Base-by-base conservation (phyloP, 306 rosid genomes). In the Cyamopsis tetragonoloba region DNA sequence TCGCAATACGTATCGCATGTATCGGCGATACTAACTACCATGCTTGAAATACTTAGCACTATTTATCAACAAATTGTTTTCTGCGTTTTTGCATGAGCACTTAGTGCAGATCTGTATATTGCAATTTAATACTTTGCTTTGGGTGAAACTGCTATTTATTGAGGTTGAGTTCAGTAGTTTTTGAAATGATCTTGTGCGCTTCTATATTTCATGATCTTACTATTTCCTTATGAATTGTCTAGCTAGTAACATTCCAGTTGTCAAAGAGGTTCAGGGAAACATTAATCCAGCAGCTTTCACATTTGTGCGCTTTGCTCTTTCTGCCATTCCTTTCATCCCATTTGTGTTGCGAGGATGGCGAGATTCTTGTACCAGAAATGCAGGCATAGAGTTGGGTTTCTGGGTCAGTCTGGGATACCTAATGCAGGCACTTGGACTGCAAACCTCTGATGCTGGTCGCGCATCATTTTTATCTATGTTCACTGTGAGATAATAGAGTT, bases 361-460 rank as follows among this genome's bases (percentile, higher is more conserved):
- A 23, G 88, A 89, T 75, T 67, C 55, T 62, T 15, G 11, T 15
- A 84, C 77, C 19, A 82, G 92, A 20, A 79, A 86, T 64, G 85
- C 92, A 12, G 96, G 96, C 46, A 62, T 89, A 54, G 96, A 89
- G 78, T 82, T 89, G 83, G 96, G 96, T 38, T 70, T 84, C 55
- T 89, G 92, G 96, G 88, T 79, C 74, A 84, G 96, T 81, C 61
- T 86, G 42, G 96, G 96, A 31, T 89, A 89, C 77, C 80, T 89
- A 15, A 79, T 77, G 85, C 96, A 89, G 83, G 90, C 96, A 22
- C 19, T 89, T 31, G 96, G 96, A 71, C 74, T 89, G 48, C 77
- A 74, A 42, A 89, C 92, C 17, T 89, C 96, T 7, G 96, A 84
- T 82, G 90, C 96, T 22, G 96, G 91, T 19, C 86, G 91, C 5